phyloP scores from a whole-genome alignment of 148 eudicot species.

The Cornus kousa region DNA sequence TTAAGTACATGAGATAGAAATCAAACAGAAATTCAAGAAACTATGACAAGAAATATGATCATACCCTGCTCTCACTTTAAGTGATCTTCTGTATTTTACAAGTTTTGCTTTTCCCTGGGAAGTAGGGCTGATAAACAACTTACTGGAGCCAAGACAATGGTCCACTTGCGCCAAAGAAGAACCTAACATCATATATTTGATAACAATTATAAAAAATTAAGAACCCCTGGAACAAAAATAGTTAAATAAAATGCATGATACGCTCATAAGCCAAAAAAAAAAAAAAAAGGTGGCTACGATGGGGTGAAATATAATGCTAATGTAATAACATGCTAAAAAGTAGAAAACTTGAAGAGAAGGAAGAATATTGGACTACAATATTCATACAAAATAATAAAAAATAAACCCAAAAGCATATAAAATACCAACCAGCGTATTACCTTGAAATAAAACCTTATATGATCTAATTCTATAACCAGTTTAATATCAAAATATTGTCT shows the following conservation, averaged over 20 bases:
- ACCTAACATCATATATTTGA: slow-evolving; percentile 15
- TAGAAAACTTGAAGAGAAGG: no score
- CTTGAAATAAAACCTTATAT: not conserved
- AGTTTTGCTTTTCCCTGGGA: slow-evolving; percentile 18
- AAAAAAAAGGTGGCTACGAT: not conserved
- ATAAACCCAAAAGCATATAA: not conserved
- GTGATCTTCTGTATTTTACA: slow-evolving; percentile 12
- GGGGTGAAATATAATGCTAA: not conserved
- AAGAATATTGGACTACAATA: not conserved
- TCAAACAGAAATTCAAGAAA: not conserved
- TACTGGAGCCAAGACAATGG: slow-evolving; percentile 36
- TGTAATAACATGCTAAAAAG: no score
- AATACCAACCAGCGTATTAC: not conserved
- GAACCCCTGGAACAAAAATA: not conserved
- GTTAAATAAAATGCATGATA: not conserved
- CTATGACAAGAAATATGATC: not conserved
- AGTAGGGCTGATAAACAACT: slow-evolving; percentile 29
- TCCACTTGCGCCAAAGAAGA: slow-evolving; percentile 39
- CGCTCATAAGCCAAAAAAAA: slow-evolving; percentile 2
- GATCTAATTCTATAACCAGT: not conserved
- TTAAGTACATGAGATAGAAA: no score
- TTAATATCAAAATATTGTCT: not conserved
- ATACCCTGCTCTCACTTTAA: slow-evolving; percentile 32
- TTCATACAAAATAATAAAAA: not conserved
- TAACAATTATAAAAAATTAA: slow-evolving; percentile 6